A percentile compares a stretch with the other conserved stretches of the same genome.
These are phyloP conservation scores for Nymphaea colorata DNA, from an alignment of 164 flowering plant genomes.

Conservation along the genomic window DNA sequence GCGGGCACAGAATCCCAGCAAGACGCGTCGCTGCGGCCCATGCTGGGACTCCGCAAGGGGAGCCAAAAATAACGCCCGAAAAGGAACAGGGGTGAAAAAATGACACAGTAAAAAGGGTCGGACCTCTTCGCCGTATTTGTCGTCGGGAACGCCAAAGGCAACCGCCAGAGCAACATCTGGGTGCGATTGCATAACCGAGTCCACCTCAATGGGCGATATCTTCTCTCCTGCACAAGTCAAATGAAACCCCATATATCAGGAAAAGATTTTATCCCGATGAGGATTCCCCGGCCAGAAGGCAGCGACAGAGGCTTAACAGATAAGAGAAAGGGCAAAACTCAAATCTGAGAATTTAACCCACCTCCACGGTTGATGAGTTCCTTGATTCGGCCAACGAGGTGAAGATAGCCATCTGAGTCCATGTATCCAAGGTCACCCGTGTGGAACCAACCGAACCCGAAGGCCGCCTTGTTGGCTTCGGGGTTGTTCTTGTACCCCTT, in stretches of 20 bases:
- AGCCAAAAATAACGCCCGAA: too few relatives aligned
- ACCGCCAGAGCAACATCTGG: conserved; percentile 79
- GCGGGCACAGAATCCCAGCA: too few relatives aligned
- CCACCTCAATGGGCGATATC: conserved; percentile 91
- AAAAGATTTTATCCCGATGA: neutral
- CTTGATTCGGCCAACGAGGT: conserved; percentile 91
- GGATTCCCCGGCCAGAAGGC: neutral
- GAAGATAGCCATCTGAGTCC: conserved; percentile 77
- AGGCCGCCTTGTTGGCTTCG: conserved; percentile 64
- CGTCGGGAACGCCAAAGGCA: conserved; percentile 88
- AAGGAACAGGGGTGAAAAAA: too few relatives aligned
- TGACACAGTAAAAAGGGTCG: neutral
- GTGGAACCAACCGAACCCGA: conserved; percentile 83
- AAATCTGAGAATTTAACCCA: conserved; percentile 9
- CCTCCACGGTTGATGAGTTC: conserved; percentile 99
- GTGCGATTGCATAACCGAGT: conserved; percentile 67
- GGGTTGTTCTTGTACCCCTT: conserved; percentile 84
- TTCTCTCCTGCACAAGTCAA: conserved; percentile 40
- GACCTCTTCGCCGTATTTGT: conserved; percentile 95
- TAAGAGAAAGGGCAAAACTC: neutral
- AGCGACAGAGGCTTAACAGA: neutral
- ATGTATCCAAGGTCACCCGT: conserved; percentile 82
- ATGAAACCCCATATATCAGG: neutral
- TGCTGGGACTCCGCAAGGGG: too few relatives aligned
- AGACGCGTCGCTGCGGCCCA: too few relatives aligned